Conservation (phyloP, 1,284 basidiomycete species). For the Coniferiporia weirii region DNA sequence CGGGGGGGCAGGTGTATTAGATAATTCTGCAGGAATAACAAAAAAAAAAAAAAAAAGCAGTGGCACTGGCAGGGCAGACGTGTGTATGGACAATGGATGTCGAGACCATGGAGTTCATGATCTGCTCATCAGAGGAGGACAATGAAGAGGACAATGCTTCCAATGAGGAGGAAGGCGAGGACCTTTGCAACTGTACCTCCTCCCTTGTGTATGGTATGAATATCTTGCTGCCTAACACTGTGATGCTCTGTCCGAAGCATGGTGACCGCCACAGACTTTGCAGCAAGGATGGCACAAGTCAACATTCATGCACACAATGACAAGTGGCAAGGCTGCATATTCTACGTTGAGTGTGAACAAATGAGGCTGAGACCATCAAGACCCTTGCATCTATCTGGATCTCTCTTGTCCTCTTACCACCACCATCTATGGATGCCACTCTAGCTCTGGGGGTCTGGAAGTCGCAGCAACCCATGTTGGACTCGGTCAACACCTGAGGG, state of each 20-base stretch:
- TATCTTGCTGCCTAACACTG: slow-evolving; percentile 95
- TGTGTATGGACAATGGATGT: too few species aligned
- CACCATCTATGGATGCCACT: too few species aligned
- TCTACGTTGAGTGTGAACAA: slow-evolving; percentile 98
- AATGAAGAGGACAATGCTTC: slow-evolving; percentile 63
- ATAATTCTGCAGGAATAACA: too few species aligned
- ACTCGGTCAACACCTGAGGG: too few species aligned
- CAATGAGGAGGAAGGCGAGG: slow-evolving; percentile 95
- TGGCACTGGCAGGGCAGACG: too few species aligned
- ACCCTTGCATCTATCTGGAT: slow-evolving; percentile 91
- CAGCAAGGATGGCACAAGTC: slow-evolving; percentile 98
- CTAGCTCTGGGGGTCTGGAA: too few species aligned
- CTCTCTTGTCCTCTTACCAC: too few species aligned
- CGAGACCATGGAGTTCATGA: slow-evolving; percentile 85
- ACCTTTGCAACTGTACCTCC: slow-evolving; percentile 98
- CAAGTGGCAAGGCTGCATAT: slow-evolving; percentile 96
- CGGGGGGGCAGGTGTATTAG: too few species aligned
- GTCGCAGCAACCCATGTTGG: too few species aligned
- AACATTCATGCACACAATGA: slow-evolving; percentile 95
- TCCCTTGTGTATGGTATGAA: slow-evolving; percentile 98
- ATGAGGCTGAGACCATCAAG: slow-evolving; percentile 67
- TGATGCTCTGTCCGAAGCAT: slow-evolving; percentile 94
- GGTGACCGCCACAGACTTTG: slow-evolving; percentile 98
- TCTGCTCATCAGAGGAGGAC: slow-evolving; percentile 81
- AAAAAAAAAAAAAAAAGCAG: too few species aligned